Evolutionary conservation across 164 flowering plant genomes (phyloP), one percentile per base, ranked within the genome.

Genomic region (Annona cherimola): DNA sequence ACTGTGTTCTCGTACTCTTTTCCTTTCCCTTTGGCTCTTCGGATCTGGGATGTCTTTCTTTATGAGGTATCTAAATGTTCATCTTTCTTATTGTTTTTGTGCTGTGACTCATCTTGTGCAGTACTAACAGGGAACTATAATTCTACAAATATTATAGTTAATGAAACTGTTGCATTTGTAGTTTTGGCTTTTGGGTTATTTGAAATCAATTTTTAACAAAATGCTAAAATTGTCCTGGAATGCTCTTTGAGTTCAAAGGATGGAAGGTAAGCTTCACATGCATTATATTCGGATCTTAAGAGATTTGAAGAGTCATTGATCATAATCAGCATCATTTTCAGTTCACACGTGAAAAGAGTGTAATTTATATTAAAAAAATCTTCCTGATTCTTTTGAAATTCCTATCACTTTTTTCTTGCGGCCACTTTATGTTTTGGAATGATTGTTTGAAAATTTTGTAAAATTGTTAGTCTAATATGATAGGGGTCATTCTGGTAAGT

Each of bases 21-120:
- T 76, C 99, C 99, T 3, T 96, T 96, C 81, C 90, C 89, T 80
- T 81, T 93, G 88, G 90, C 97, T 73, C 94, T 96, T 79, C 90
- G 98, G 63, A 92, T 96, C 45, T 96, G 99, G 99, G 99, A 96
- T 81, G 97, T 92, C 61, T 96, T 96, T 83, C 89, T 96, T 39
- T 75, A 82, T 71, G 98, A 96, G 97, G 97, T 81, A 39, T 66
- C 61, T 18, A 64, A 64, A 35, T 40, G 44, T 64, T 2, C 65
- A 20, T 8, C 40, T 35, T 62, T 18, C 9, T 2, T 62, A 41
- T 18, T 62, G 35, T 62, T 62, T 62, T 62, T 4, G 35, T 62
- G 0, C 40, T 20, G 14, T 26, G 57, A 9, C 14, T 62, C 35
- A 20, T 26, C 42, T 62, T 62, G 35, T 40, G 42, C 42, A 64